These are phyloP conservation scores for Allantophomopsis cytisporea DNA, from an alignment of 2,329 filamentous ascomycete genomes.

Conservation along the genomic window DNA sequence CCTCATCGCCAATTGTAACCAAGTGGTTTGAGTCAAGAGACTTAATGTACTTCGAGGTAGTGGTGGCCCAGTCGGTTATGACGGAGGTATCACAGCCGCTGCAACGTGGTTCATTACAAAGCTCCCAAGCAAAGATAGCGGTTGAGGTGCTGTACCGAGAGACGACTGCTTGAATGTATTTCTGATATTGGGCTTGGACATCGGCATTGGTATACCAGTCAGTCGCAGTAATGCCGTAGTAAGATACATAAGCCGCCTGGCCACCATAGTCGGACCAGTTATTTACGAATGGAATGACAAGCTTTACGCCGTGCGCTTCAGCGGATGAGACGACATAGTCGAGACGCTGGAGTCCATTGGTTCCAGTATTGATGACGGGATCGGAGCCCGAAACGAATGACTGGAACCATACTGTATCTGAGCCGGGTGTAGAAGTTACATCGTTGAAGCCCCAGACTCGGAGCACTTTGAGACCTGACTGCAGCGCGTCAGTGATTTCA, in stretches of 20 bases:
- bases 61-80: conserved; percentile 44
- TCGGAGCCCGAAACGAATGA: conserved; percentile 28
- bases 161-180: conserved; percentile 45
- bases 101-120: conserved; percentile 54
- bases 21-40: conserved; percentile 44
- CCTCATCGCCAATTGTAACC: conserved; percentile 51
- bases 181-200: conserved; percentile 39
- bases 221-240: conserved; percentile 35
- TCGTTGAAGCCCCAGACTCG: conserved; percentile 52
- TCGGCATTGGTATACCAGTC: conserved; percentile 41
- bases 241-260: conserved; percentile 40
- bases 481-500: conserved; percentile 11
- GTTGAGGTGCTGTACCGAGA: conserved; percentile 42
- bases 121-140: conserved; percentile 54
- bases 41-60: conserved; percentile 48
- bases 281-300: conserved; percentile 53
- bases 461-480: conserved; percentile 39
- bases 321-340: conserved; percentile 49
- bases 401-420: conserved; percentile 30
- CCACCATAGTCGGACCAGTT: conserved; percentile 57
- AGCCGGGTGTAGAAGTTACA: conserved; percentile 23
- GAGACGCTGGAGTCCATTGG: conserved; percentile 49
- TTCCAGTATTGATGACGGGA: conserved; percentile 47
- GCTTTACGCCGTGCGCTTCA: conserved; percentile 42
- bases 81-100: conserved; percentile 41